A percentile compares a stretch with the other conserved stretches of the same genome.
Evolutionary conservation across 352 stramenopile genomes (phyloP).

Genomic region (Discostella stelligera): DNA sequence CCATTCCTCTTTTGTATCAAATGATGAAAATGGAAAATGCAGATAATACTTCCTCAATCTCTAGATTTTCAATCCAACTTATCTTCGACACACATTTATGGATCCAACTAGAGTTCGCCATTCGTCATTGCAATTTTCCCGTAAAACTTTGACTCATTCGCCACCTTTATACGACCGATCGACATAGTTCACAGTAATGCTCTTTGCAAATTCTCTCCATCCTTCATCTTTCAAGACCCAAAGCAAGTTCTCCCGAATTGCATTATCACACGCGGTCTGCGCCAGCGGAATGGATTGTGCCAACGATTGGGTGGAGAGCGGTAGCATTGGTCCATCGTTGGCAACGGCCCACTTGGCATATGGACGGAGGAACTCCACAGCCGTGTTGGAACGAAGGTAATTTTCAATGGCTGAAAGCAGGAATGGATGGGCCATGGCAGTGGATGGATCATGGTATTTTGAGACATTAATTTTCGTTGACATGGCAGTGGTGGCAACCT

Average conservation of each 20-base stretch:
- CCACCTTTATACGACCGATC: slow-evolving; percentile 28
- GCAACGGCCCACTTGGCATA: slow-evolving; percentile 29
- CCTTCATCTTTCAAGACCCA: slow-evolving; percentile 44
- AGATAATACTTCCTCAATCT: no score
- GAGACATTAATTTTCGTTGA: slow-evolving; percentile 11
- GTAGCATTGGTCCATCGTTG: slow-evolving; percentile 30
- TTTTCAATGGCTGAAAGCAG: slow-evolving; percentile 26
- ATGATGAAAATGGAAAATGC: no score
- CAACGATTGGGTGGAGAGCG: slow-evolving; percentile 24
- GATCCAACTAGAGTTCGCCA: no score
- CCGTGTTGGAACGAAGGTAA: slow-evolving; percentile 30
- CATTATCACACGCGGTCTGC: slow-evolving; percentile 27
- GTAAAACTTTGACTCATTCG: not conserved
- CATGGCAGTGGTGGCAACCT: slow-evolving; percentile 3
- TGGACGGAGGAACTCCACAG: slow-evolving; percentile 30
- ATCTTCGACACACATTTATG: no score
- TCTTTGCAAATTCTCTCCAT: slow-evolving; percentile 47
- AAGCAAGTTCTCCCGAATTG: slow-evolving; percentile 30
- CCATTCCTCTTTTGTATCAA: no score
- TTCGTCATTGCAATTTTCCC: no score
- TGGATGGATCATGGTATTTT: slow-evolving; percentile 16
- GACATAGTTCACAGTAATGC: slow-evolving; percentile 38
- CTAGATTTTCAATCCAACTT: no score
- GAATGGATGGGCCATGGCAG: slow-evolving; percentile 23
- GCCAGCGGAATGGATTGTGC: slow-evolving; percentile 32